Percentiles rank a stretch among this genome's conserved stretches.
phyloP scores from a whole-genome alignment of 2,329 filamentous ascomycete species.

The Epichloe gansuensis region DNA sequence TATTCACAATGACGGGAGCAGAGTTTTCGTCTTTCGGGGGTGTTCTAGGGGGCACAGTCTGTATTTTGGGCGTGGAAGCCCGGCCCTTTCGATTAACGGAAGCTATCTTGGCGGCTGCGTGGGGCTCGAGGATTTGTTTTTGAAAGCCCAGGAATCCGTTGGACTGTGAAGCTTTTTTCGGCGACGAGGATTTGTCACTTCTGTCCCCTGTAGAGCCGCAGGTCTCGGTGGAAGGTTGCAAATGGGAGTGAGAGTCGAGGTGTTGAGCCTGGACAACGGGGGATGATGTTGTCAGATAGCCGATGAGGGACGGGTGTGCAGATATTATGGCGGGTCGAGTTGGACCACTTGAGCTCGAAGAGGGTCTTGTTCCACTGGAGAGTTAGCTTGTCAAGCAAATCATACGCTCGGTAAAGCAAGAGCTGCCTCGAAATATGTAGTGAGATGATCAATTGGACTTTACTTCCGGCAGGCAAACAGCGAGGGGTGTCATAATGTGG shows the following conservation, averaged over 20 bases:
- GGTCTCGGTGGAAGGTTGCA: constrained; percentile 20
- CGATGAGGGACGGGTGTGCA: constrained; percentile 51
- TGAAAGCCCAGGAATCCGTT: neutral
- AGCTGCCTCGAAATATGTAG: no score
- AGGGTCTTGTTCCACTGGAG: constrained; percentile 4
- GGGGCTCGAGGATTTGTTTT: constrained; percentile 16
- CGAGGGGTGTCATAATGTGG: no score
- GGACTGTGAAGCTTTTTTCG: neutral
- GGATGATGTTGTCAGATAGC: constrained; percentile 56
- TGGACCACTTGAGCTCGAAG: constrained; percentile 13
- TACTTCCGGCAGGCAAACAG: no score
- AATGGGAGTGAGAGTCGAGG: constrained; percentile 17
- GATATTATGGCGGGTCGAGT: constrained; percentile 24
- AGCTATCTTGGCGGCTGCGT: constrained; percentile 18
- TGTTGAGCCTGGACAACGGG: constrained; percentile 49
- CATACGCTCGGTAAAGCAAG: neutral
- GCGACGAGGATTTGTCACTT: constrained; percentile 39
- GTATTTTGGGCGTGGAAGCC: constrained; percentile 16
- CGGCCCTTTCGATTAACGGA: constrained; percentile 16
- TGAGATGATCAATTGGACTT: no score
- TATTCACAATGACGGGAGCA: constrained; percentile 48
- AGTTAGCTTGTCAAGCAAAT: neutral
- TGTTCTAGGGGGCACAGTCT: constrained; percentile 29
- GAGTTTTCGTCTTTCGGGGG: constrained; percentile 32
- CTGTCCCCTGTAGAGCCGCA: constrained; percentile 46